Evolutionary conservation across 768 basidiomycete genomes (phyloP).

Genomic region (Plicaturopsis crispa): DNA sequence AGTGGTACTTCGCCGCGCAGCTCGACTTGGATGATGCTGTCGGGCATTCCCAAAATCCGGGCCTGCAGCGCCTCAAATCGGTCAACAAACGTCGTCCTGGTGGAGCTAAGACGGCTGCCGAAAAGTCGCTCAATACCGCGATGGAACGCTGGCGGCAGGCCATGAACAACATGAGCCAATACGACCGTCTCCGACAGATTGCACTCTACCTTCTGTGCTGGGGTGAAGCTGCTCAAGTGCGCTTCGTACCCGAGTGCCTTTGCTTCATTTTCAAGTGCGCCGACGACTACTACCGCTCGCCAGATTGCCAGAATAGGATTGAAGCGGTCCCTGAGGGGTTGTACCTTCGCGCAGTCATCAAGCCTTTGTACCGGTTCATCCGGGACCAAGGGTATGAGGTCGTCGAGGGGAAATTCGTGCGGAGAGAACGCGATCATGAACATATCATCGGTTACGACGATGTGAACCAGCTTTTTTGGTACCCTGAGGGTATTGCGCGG

Average conservation of each 20-base stretch:
- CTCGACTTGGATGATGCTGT: constrained; percentile 97
- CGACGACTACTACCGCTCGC: constrained; percentile 97
- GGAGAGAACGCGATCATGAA: constrained; percentile 89
- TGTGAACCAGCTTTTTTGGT: constrained; percentile 99
- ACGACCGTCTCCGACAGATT: constrained; percentile 93
- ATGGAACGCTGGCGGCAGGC: constrained; percentile 93
- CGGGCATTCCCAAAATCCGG: constrained; percentile 87
- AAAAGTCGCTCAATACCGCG: constrained; percentile 72
- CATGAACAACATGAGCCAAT: constrained; percentile 98
- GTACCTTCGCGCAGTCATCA: constrained; percentile 86
- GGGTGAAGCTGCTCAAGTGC: constrained; percentile 97
- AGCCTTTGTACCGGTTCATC: constrained; percentile 93
- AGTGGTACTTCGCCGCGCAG: constrained; percentile 99
- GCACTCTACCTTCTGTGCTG: constrained; percentile 93
- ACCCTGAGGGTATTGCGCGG: constrained; percentile 93
- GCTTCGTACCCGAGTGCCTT: constrained; percentile 92
- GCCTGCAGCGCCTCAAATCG: constrained; percentile 76
- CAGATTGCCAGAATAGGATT: constrained; percentile 91
- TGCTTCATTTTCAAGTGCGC: constrained; percentile 99
- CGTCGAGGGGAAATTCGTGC: constrained; percentile 89
- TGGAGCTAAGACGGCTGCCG: constrained; percentile 47
- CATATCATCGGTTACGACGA: constrained; percentile 98
- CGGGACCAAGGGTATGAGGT: constrained; percentile 98
- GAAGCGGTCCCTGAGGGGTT: constrained; percentile 93
- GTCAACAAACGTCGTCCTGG: constrained; percentile 45